These are phyloP conservation scores for Podospora australis DNA, from an alignment of 495 filamentous ascomycete species.

Conservation along the genomic window DNA sequence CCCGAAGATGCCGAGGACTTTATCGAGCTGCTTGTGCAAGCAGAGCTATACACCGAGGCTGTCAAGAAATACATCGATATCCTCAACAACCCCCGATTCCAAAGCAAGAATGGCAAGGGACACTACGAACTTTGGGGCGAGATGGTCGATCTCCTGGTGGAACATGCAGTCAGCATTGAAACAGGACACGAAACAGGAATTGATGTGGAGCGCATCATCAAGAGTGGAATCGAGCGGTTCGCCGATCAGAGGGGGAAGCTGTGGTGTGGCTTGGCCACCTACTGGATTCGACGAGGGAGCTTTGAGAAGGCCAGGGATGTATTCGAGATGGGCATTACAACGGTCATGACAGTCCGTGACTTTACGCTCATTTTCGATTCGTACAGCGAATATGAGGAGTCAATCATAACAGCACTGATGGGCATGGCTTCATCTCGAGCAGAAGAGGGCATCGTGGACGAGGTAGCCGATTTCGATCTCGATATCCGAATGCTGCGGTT, in stretches of 20 bases:
- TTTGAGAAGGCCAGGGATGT: slow-evolving; percentile 87
- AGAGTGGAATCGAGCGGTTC: slow-evolving; percentile 89
- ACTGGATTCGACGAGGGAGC: slow-evolving; percentile 89
- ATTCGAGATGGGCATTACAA: slow-evolving; percentile 95
- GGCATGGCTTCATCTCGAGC: slow-evolving; percentile 76
- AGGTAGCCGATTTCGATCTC: slow-evolving; percentile 88
- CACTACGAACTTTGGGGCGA: slow-evolving; percentile 97
- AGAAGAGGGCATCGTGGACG: slow-evolving; percentile 72
- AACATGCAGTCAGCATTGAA: slow-evolving; percentile 78
- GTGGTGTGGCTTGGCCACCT: slow-evolving; percentile 94
- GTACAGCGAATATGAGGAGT: slow-evolving; percentile 95
- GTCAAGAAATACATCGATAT: slow-evolving; percentile 91
- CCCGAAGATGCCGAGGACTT: slow-evolving; percentile 95
- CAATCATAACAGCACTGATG: slow-evolving; percentile 85
- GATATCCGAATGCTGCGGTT: slow-evolving; percentile 98
- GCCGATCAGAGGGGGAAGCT: slow-evolving; percentile 91
- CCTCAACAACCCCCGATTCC: slow-evolving; percentile 84
- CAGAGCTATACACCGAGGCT: slow-evolving; percentile 83
- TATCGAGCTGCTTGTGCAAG: slow-evolving; percentile 77
- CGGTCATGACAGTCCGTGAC: slow-evolving; percentile 98
- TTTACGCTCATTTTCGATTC: slow-evolving; percentile 96
- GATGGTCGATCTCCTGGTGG: slow-evolving; percentile 95
- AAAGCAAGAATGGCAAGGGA: slow-evolving; percentile 88
- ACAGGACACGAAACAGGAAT: slow-evolving; percentile 73
- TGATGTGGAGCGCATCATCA: slow-evolving; percentile 87